Evolutionary conservation across 2,329 filamentous ascomycete genomes (phyloP), one percentile per base, ranked within the genome.

Genomic region (Dactylella cylindrospora): DNA sequence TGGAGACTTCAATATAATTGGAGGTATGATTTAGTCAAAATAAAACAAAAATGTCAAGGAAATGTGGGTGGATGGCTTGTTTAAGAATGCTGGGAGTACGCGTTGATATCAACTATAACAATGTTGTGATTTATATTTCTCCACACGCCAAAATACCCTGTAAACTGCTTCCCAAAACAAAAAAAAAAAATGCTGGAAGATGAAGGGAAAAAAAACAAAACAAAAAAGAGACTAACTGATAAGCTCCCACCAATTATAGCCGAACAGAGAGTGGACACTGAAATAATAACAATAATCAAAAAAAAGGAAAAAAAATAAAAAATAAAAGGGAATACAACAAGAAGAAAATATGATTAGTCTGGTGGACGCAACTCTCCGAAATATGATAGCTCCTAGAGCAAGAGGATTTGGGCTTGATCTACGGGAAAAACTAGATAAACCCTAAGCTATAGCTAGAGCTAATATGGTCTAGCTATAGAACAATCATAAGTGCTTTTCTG

Each of bases 21-120:
- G 23, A 10, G 15, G 32, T 35, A 15, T 33, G 29, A 26, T 31
- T 31, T 9, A 31, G 28, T 9, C 8, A 31, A 13, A 31, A 13
- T 9, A 31, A 13, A 31, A 31, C 8, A 31, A 31, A 26, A 17
- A 20, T 9, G 22, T n/a, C 19, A 12, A 39, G 17, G 15, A 10
- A 19, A 20, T 28, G 13, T 19, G 39, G 54, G 54, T 25, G 23
- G 25, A 28, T 39, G 38, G 38, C 7, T 12, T 19, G 54, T 40
- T 60, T 60, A 57, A 39, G 54, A 51, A 51, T 52, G 39, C 49
- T 49, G 20, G 25, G 23, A 45, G 47, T 47, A 51, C 59, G 59
- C 59, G 59, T 64, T 52, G 52, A 47, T 33, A 57, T 55, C 59
- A 62, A 62, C 31, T 17, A 53, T 43, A 52, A 61, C 28, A 41